Evolutionary conservation across 306 rosid species (phyloP).

Genomic region (Vachellia collinsii): DNA sequence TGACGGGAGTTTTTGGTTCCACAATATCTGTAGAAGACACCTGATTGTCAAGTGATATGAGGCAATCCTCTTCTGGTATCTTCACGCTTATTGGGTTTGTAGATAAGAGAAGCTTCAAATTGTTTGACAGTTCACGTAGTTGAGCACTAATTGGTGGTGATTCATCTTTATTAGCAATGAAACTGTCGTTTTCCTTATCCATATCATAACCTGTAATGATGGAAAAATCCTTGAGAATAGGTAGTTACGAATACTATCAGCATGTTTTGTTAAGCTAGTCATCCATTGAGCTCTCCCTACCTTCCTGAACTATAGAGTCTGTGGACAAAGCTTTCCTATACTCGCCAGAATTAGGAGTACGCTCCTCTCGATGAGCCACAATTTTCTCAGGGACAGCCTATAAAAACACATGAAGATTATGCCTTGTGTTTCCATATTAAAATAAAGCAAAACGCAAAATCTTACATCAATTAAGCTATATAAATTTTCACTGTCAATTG

Average conservation of each 20-base stretch:
- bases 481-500: background rate
- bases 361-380: slow-evolving; percentile 42
- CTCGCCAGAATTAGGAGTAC: slow-evolving; percentile 28
- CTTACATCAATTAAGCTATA: background rate
- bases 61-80: slow-evolving; percentile 36
- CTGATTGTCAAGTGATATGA: slow-evolving; percentile 37
- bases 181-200: slow-evolving; percentile 51
- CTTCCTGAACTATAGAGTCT: slow-evolving; percentile 42
- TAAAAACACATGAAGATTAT: slow-evolving; percentile 7
- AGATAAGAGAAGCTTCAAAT: slow-evolving; percentile 47
- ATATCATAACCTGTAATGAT: slow-evolving; percentile 44
- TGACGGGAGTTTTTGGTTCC: slow-evolving; percentile 71
- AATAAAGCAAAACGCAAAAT: background rate
- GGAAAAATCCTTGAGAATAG: background rate
- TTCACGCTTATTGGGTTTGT: slow-evolving; percentile 49
- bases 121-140: slow-evolving; percentile 64
- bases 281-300: slow-evolving; percentile 40
- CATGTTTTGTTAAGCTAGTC: slow-evolving; percentile 14
- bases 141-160: slow-evolving; percentile 83
- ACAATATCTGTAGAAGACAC: slow-evolving; percentile 39
- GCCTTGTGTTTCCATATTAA: background rate
- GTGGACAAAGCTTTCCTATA: slow-evolving; percentile 31
- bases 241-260: background rate
- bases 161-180: slow-evolving; percentile 33
- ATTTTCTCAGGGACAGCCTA: slow-evolving; percentile 45